phyloP scores from a whole-genome alignment of 768 basidiomycete species.

The Scleroderma citrinum region DNA sequence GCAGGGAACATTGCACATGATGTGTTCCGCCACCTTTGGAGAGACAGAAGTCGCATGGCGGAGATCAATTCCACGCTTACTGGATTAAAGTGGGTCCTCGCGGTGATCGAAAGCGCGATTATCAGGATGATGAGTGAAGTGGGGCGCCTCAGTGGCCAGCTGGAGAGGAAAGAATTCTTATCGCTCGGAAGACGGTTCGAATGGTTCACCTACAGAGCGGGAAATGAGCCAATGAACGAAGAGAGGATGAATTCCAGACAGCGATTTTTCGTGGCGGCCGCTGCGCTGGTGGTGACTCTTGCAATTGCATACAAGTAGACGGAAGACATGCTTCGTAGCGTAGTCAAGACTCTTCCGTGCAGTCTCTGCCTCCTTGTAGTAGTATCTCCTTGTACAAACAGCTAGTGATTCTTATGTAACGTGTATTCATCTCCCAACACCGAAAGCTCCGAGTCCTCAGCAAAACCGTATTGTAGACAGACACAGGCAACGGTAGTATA shows the following conservation, averaged over 20 bases:
- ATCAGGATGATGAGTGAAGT: slow-evolving; percentile 48
- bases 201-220: slow-evolving; percentile 44
- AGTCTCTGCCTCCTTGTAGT: no score
- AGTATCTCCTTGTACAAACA: no score
- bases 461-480: no score
- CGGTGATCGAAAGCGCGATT: slow-evolving; percentile 44
- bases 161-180: slow-evolving; percentile 37
- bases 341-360: no score
- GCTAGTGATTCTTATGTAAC: no score
- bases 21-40: slow-evolving; percentile 40
- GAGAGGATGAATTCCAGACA: slow-evolving; percentile 39
- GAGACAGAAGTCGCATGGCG: slow-evolving; percentile 32
- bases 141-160: slow-evolving; percentile 40
- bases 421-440: no score
- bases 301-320: neutral
- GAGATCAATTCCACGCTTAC: slow-evolving; percentile 30
- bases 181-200: slow-evolving; percentile 43
- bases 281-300: slow-evolving; percentile 5
- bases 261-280: slow-evolving; percentile 19
- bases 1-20: slow-evolving; percentile 44
- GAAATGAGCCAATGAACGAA: slow-evolving; percentile 36
- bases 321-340: no score
- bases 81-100: slow-evolving; percentile 34
- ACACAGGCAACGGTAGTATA: no score
- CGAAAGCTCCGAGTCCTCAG: no score